Base-by-base conservation (phyloP, 2,329 filamentous ascomycete genomes). In the Exophiala sp. region DNA sequence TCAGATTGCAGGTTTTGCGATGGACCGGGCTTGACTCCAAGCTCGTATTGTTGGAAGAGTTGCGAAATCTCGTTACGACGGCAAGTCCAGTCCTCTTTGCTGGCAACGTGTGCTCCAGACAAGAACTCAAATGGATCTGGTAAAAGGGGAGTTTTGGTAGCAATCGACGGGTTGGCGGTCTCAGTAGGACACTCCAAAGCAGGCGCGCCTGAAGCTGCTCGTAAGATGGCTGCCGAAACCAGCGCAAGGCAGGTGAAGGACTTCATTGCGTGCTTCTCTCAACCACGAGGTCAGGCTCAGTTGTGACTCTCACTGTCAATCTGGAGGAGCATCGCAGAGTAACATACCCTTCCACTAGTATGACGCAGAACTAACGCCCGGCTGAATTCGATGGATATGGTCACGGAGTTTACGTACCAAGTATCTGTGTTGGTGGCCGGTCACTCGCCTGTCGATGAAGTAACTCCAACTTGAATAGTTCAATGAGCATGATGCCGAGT, bases 31-130 rank as follows among this genome's bases (percentile, higher is more conserved):
- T 75, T 75, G 54, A 68, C 71, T 48, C 78, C 78, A 14, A 80
- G 71, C 66, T 80, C 78, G 64, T 76, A 79, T 63, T 75, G 73
- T 65, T 79, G 73, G 61, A 81, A 65, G 43, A 74, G 67, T 59
- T 74, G 71, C 63, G 65, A 71, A 63, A 80, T 78, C 66, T 80
- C 76, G 40, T 71, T 65, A 59, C 70, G 68, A 45, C 78, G 76
- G 66, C 78, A 80, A 50, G 70, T 67, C 65, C 74, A 81, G 56
- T 78, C 69, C 21, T 65, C 72, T 65, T 75, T 72, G 54, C 71
- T 76, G 5, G 71, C 69, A 45, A 80, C 71, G 58, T 71, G 72
- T 18, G 60, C 65, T 43, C 77, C 77, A 51, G 69, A 69, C 7
- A 70, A 61, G 44, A 71, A 72, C 24, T 71, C 74, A 67, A 80